Percentiles rank a stretch among this genome's conserved stretches.
These are phyloP conservation scores for Sporisorium scitamineum DNA, from an alignment of 1,284 basidiomycete genomes.

Conservation along the genomic window DNA sequence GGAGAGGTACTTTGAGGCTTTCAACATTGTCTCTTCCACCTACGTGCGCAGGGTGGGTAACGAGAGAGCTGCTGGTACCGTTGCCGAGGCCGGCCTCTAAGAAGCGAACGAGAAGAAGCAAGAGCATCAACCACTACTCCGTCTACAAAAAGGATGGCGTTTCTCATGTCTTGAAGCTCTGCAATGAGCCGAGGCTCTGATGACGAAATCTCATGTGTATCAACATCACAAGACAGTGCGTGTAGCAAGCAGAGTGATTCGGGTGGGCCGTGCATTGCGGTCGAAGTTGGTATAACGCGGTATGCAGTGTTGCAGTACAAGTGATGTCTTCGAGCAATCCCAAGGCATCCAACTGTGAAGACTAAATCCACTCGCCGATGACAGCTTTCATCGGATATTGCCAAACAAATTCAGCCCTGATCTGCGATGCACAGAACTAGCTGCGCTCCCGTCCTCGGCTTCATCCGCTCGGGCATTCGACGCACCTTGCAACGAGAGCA, in stretches of 20 bases:
- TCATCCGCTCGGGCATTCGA: not conserved
- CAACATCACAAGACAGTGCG: conserved; percentile 1
- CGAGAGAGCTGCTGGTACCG: conserved; percentile 52
- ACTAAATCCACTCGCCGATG: too few species aligned
- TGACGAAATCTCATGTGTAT: conserved; percentile 5
- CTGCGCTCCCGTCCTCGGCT: conserved; percentile 7
- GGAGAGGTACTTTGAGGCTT: conserved; percentile 68
- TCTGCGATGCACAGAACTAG: conserved; percentile 6
- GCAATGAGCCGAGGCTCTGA: not conserved
- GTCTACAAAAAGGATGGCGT: not conserved
- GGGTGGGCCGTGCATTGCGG: too few species aligned
- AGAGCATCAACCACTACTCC: not conserved
- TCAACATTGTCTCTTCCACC: conserved; percentile 63
- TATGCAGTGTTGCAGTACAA: not conserved
- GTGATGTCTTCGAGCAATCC: too few species aligned
- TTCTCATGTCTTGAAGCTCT: not conserved
- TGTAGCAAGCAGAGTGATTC: too few species aligned
- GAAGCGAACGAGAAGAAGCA: not conserved
- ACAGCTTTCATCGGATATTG: conserved; percentile 36
- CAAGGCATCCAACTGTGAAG: not conserved
- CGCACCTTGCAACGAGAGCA: conserved; percentile 22
- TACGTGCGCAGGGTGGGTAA: conserved; percentile 59
- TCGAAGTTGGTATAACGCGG: not conserved
- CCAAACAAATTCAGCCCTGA: conserved; percentile 37
- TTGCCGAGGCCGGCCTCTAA: conserved; percentile 48